Evolutionary conservation across 2,329 filamentous ascomycete genomes (phyloP).

Genomic region (Lecanicillium sp.): DNA sequence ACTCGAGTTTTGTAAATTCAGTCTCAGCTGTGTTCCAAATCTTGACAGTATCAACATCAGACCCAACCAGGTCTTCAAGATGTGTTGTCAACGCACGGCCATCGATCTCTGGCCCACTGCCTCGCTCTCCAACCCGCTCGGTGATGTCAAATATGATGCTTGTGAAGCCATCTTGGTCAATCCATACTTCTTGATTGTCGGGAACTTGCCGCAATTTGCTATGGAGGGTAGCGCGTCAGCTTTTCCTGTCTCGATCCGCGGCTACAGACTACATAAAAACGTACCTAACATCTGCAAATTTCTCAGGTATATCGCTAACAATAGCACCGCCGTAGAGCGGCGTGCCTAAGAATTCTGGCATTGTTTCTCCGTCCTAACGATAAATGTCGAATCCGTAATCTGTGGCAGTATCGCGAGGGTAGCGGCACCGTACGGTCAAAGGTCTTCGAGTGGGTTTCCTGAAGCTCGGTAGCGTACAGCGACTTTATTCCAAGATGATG

Average conservation of each 20-base stretch:
- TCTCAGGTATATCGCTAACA: constrained; percentile 55
- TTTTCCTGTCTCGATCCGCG: too few species aligned
- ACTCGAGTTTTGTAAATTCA: constrained; percentile 47
- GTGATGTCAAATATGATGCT: constrained; percentile 87
- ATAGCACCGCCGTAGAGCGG: constrained; percentile 68
- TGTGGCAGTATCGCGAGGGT: too few species aligned
- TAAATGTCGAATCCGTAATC: too few species aligned
- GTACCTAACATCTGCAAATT: constrained; percentile 68
- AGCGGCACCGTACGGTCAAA: too few species aligned
- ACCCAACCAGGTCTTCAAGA: constrained; percentile 60
- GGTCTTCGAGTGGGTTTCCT: too few species aligned
- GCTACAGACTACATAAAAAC: too few species aligned
- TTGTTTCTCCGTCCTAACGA: too few species aligned
- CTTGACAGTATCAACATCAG: constrained; percentile 53
- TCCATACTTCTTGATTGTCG: constrained; percentile 87
- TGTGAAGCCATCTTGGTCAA: constrained; percentile 75
- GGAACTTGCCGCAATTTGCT: constrained; percentile 69
- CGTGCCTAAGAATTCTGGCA: constrained; percentile 47
- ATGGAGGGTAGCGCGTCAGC: not conserved
- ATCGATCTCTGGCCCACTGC: constrained; percentile 50
- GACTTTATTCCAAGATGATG: too few species aligned
- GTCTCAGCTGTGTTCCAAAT: constrained; percentile 59
- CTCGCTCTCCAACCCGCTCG: constrained; percentile 59
- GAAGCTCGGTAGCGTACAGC: too few species aligned
- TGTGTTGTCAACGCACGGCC: constrained; percentile 63